phyloP scores from a whole-genome alignment of 2,329 filamentous ascomycete species.

The Alternaria infectoria region DNA sequence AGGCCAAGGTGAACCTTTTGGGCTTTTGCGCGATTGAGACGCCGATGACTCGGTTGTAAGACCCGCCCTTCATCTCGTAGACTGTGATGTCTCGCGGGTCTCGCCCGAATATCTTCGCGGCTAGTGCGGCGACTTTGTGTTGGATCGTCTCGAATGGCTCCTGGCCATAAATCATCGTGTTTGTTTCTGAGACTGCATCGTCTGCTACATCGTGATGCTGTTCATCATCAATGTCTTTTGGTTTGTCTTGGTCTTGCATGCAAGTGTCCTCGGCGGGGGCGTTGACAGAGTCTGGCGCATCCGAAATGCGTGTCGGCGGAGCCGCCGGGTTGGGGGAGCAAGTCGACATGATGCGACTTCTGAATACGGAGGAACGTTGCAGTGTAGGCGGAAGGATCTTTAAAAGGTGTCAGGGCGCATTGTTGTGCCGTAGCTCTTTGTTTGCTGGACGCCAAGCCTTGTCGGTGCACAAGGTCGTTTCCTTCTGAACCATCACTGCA shows the following conservation, averaged over 20 bases:
- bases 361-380: background rate
- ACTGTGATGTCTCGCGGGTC: background rate
- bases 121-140: background rate
- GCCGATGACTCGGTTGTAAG: background rate
- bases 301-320: no score
- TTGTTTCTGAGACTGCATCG: background rate
- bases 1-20: background rate
- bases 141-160: background rate
- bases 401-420: background rate
- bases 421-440: background rate
- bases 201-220: fast-evolving
- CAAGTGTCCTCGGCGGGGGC: background rate
- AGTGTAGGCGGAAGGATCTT: background rate
- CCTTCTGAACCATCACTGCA: background rate
- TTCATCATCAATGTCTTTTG: background rate
- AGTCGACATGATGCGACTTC: background rate
- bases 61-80: background rate
- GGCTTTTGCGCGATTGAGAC: background rate
- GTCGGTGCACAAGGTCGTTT: background rate
- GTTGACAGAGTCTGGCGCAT: background rate
- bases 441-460: background rate
- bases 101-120: background rate
- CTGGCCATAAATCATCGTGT: background rate
- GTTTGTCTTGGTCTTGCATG: background rate
- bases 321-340: background rate